Percentiles rank a stretch among this genome's conserved stretches.
phyloP scores from a whole-genome alignment of 805 yeast genomes.

The Candida pseudoglaebosa region DNA sequence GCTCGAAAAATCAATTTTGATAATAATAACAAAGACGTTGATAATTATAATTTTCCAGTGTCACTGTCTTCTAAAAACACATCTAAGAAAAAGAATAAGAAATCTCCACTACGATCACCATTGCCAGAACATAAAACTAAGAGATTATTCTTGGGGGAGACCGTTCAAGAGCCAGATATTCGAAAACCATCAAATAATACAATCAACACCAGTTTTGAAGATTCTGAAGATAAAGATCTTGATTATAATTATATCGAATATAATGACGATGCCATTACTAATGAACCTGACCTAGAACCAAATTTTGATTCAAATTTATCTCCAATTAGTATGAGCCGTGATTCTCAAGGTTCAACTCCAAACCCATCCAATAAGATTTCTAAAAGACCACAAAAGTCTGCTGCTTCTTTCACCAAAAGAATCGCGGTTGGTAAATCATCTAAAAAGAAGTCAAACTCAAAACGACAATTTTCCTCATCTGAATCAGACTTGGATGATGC shows the following conservation, averaged over 20 bases:
- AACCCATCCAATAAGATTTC: conserved; percentile 1
- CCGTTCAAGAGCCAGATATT: too few species aligned
- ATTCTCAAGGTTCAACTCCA: conserved; percentile 4
- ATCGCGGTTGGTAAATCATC: conserved; percentile 27
- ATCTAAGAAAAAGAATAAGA: conserved; percentile 18
- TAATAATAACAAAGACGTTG: conserved; percentile 31
- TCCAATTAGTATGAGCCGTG: conserved; percentile 9
- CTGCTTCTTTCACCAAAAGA: conserved; percentile 25
- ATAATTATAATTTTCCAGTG: conserved; percentile 27
- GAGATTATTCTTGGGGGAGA: neutral
- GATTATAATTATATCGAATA: conserved; percentile 5
- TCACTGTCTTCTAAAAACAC: conserved; percentile 14
- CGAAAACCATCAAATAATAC: too few species aligned
- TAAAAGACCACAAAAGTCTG: neutral
- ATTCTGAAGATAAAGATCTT: conserved; percentile 1
- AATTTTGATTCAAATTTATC: conserved; percentile 10
- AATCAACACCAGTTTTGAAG: too few species aligned
- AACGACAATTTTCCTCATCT: conserved; percentile 1
- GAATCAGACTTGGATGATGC: conserved; percentile 11
- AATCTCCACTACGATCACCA: conserved; percentile 30
- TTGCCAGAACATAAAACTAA: conserved; percentile 17
- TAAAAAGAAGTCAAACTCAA: conserved; percentile 2
- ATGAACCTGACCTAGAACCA: conserved; percentile 18
- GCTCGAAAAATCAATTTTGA: conserved; percentile 35
- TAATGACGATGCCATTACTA: conserved; percentile 15